Evolutionary conservation across 140 eudicot species (phyloP), one percentile per base, ranked within the genome.

Genomic region (Cichorium intybus): DNA sequence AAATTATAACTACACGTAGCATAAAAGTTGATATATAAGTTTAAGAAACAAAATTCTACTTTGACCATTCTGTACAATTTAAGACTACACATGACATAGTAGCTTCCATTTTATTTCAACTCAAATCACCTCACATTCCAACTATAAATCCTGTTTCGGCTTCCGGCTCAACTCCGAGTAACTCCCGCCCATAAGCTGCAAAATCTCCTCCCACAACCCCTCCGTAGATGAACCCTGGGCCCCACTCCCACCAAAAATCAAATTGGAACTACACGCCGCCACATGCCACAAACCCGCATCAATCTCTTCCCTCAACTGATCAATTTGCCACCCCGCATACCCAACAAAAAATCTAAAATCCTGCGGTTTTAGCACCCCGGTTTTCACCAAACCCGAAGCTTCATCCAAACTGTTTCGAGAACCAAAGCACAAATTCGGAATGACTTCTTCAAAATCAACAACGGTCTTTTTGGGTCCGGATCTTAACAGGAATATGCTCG

Each of bases 161-260:
- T 93, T 93, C 34, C 97, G 95, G 81, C 99, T 93, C 16, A 93
- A 67, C 61, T 93, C 99, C 3, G 97, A 80, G 82, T 93, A 93
- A 62, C 74, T 89, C 57, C 99, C 99, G 1, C 99, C 95, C 99
- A 89, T 93, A 18, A 84, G 84, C 72, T 93, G 95, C 79, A 93
- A 72, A 73, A 86, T 82, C 83, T 93, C 97, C 78, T 79, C 99
- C 99, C 97, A 93, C 73, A 89, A 74, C 70, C 87, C 83, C 16
- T 80, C 95, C 6, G 82, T 41, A 8, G 80, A 69, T 12, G 80
- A 76, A 70, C 51, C 77, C 5, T 72, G 62, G 6, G 76, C 24
- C 26, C 70, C 82, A 31, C 83, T 28, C 26, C 70, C 82, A 31
- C 83, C 86, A 50, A 78, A 84, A 0, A 93, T 70, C 72, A 93